Conservation (phyloP, 192 early-diverging fungal genomes). For the Coemansia sp. region DNA sequence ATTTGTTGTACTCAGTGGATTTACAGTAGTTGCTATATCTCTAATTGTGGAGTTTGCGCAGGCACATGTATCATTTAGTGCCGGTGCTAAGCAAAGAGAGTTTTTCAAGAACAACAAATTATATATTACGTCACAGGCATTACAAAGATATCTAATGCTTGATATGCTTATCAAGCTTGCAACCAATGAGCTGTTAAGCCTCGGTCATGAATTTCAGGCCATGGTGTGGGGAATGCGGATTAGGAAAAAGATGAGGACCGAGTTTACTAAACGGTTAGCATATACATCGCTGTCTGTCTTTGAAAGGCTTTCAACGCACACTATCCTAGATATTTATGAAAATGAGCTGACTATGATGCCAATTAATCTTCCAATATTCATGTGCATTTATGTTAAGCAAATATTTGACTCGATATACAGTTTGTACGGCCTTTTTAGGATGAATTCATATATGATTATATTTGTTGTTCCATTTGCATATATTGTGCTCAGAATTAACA, state of each 20-base stretch:
- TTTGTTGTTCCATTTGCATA: slow-evolving; percentile 8
- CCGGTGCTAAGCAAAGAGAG: not conserved
- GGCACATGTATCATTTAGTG: slow-evolving; percentile 9
- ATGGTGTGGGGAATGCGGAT: slow-evolving; percentile 1
- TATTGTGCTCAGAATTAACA: not conserved
- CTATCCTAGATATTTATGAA: not conserved
- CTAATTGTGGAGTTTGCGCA: slow-evolving; percentile 2
- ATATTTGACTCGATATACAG: slow-evolving; percentile 1
- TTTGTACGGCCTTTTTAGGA: not conserved
- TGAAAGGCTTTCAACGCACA: slow-evolving; percentile 23
- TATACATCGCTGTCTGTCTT: slow-evolving; percentile 13
- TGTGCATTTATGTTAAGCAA: slow-evolving; percentile 6
- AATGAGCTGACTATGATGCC: not conserved
- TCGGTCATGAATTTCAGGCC: not conserved
- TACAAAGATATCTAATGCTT: not conserved
- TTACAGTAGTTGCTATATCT: slow-evolving; percentile 3
- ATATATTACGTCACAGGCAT: not conserved
- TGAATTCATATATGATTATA: not conserved
- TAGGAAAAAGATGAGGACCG: slow-evolving; percentile 5
- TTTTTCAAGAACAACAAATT: not conserved
- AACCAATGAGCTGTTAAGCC: not conserved
- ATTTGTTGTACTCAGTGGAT: slow-evolving; percentile 15
- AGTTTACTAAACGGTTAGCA: not conserved
- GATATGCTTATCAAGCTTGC: slow-evolving; percentile 4
- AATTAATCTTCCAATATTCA: not conserved